Evolutionary conservation across 139 green algal species (phyloP), one percentile per base, ranked within the genome.

Genomic region (Asterochloris sp.): DNA sequence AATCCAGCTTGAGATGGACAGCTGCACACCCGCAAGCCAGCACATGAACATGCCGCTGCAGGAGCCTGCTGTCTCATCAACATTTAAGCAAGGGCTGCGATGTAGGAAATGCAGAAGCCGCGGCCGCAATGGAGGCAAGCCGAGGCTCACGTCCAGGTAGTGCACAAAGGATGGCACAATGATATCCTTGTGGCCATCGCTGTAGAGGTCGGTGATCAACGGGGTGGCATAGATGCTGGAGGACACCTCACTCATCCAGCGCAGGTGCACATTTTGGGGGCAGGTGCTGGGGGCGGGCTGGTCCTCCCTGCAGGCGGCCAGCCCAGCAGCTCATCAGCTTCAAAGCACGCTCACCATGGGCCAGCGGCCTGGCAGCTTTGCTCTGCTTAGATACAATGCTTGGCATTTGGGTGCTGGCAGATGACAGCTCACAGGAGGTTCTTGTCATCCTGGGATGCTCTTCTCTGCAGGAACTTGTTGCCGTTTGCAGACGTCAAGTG

Each of bases 161-260:
- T 98, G 92, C 47, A 97, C 92, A 82, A 99, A 98, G 2, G 91
- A 90, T 1, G 96, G 95, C 27, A 99, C 97, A 23, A 99, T 88
- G 28, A 99, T 91, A 78, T 99, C 96, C 80, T 95, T 96, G 24
- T 91, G 89, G 0, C 93, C 95, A 83, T 99, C 96, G 66, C 87
- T 93, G 87, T 92, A 96, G 28, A 98, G 84, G 83, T 99, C 97
- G 1, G 94, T 96, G 86, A 99, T 98, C 26, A 99, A 83, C 0
- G 97, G 97, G 0, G 97, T 99, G 29, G 95, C 92, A 79, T 99
- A 99, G 9, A 99, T 89, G 73, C 85, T 92, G 29, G 87, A 94
- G 38, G 79, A 89, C 4, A 95, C 88, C 82, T 98, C 93, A 10
- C 90, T 92, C 91, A 96, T 95, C 97, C 97, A 99, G 66, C 87